These are phyloP conservation scores for Hapsidospora chrysogenum DNA, from an alignment of 495 filamentous ascomycete species.

Conservation along the genomic window DNA sequence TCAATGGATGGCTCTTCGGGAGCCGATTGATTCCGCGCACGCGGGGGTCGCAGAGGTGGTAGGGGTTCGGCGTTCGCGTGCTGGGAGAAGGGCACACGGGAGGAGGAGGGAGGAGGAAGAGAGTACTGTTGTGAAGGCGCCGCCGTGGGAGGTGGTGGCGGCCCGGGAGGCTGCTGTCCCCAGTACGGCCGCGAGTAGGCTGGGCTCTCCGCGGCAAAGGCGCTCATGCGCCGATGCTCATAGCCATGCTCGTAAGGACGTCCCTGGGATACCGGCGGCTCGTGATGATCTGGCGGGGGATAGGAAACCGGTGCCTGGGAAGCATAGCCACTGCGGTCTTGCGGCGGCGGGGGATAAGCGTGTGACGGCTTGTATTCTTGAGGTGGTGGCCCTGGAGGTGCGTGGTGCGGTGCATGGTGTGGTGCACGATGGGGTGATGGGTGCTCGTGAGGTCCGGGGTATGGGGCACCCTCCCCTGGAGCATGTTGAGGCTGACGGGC, in stretches of 20 bases:
- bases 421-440: no score
- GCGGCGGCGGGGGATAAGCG: no score
- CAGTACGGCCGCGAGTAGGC: neutral
- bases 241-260: neutral
- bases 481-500: no score
- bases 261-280: neutral
- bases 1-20: slow-evolving; percentile 1
- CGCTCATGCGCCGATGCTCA: neutral
- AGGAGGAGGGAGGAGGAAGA: neutral
- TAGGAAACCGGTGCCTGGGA: neutral
- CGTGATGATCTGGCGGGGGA: no score
- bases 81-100: slow-evolving; percentile 1
- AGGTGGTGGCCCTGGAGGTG: no score
- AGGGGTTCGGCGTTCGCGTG: slow-evolving; percentile 1
- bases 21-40: neutral
- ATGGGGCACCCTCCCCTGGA: no score
- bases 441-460: no score
- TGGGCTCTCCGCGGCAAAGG: neutral
- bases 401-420: no score
- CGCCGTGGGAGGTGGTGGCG: neutral
- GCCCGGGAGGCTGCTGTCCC: neutral
- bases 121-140: no score
- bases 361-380: no score
- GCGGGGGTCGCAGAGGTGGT: slow-evolving; percentile 1
- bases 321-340: neutral